Base-by-base conservation (phyloP, 78 protist genomes). In the Dictyostelium capitatum region DNA sequence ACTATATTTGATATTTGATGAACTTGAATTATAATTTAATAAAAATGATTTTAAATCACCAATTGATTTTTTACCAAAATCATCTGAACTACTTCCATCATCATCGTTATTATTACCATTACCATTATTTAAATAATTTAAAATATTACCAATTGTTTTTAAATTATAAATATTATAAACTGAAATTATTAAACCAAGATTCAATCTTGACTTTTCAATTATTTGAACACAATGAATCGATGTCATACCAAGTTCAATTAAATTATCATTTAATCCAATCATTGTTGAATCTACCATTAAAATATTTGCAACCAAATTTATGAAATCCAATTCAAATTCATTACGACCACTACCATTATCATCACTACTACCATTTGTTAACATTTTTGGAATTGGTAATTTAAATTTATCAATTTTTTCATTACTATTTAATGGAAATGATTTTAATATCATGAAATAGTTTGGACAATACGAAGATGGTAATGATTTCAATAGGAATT, bases 391-490 rank as follows among this genome's bases (percentile, higher is more conserved):
- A 0, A 74, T 11, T 23, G 92, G 92, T 59, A 84, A 30, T 75
- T 43, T 23, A 37, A 62, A 62, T 59, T 74, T 75, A 81, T 89
- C 84, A 57, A 89, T 64, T 46, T 89, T 89, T 64, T 89, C 94
- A 72, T 78, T 89, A 1, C 43, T 25, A 73, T 89, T 89, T 20
- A 64, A 14, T n/a, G 94, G 94, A 64, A 89, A 89, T 14, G 67
- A 32, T 14, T 54, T 20, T 59, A 89, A 43, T 3, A 73, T 8
- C 12, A 89, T 48, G 47, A 50, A 89, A 43, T 82, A 65, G 1
- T 54, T 20, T 11, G 94, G 94, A 9, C 78, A 32, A 84, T 78
- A 78, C 28, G 64, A 78, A 0, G 5, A 28, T 0, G 94, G 94
- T 65, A 89, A 57, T 47, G 32, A 8, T 7, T 41, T 59, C 23